Evolutionary conservation across 179 eudicot species (phyloP), one percentile per base, ranked within the genome.

Genomic region (Spinacia oleracea): DNA sequence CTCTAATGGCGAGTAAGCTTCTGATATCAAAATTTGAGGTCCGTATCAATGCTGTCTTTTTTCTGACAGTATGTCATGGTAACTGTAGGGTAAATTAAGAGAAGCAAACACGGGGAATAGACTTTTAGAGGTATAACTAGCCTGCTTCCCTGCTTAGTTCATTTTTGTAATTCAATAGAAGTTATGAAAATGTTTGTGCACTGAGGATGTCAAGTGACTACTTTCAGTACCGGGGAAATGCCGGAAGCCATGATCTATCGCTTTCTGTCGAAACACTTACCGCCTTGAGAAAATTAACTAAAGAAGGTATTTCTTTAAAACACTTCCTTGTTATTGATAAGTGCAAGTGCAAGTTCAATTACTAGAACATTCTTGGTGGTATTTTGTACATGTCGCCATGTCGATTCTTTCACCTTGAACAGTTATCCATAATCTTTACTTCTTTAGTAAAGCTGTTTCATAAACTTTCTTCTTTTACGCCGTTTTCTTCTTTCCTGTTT

Each of bases 191-290:
- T 68, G 67, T 48, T 21, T 77, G 34, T 78, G 51, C 42, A 68
- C 51, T 72, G 43, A 74, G 63, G 56, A 64, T 76, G 69, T 74
- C 55, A 73, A 78, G 77, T 70, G 74, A 76, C 66, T 71, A 60
- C 63, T 77, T 81, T 76, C 90, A 95, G 99, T 84, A 87, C 18
- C 92, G 98, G 46, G 98, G 99, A 85, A 96, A 96, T 88, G 99
- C 98, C 82, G 99, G 99, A 80, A 96, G 98, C 83, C 99, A 96
- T 81, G 99, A 96, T 86, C 93, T 96, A 72, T 48, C 91, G 15
- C 77, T 96, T 31, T 96, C 99, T 38, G 78, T 90, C 58, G 93
- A 96, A 85, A 93, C 98, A 76, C 87, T 96, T 78, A 84, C 98
- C 75, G 86, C 93, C 78, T 81, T 96, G 79, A 83, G 80, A 74